A percentile compares a stretch with the other conserved stretches of the same genome.
Conservation (phyloP, 352 stramenopile species). For the Phytophthora pistaciae region DNA sequence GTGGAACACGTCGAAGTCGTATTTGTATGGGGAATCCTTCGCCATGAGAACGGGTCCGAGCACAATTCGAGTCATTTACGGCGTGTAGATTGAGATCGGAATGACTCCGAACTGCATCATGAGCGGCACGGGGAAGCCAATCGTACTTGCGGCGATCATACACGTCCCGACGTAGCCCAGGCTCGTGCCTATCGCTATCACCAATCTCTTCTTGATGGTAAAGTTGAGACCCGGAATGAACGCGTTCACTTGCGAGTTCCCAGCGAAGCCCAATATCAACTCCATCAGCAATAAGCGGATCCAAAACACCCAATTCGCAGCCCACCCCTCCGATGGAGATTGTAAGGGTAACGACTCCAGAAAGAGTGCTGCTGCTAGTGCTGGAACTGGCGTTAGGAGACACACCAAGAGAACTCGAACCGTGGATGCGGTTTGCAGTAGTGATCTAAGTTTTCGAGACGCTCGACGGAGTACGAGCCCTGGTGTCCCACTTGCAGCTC, state of each 20-base stretch:
- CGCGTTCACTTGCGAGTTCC: constrained; percentile 2
- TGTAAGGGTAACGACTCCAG: background rate
- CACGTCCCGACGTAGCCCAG: background rate
- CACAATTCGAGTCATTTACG: constrained; percentile 6
- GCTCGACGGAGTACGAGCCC: constrained; percentile 2
- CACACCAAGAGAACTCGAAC: background rate
- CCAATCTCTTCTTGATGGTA: background rate
- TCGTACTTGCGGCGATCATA: background rate
- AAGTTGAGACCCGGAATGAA: constrained; percentile 3
- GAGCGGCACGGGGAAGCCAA: constrained; percentile 8
- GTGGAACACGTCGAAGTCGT: constrained; percentile 1
- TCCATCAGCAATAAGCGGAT: background rate
- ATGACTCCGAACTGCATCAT: constrained; percentile 8
- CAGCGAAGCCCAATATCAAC: background rate
- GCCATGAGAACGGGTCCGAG: constrained; percentile 14
- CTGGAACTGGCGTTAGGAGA: background rate
- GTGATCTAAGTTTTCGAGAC: constrained; percentile 1
- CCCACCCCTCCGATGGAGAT: background rate
- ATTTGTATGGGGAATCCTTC: constrained; percentile 7
- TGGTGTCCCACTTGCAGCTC: constrained; percentile 3
- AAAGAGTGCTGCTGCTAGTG: background rate
- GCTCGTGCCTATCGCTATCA: background rate
- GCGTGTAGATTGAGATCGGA: constrained; percentile 4
- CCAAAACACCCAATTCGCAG: constrained; percentile 1
- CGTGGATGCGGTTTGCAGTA: background rate